A percentile compares a stretch with the other conserved stretches of the same genome.
These are phyloP conservation scores for Glycyrrhiza uralensis DNA, from an alignment of 306 rosid genomes.

Conservation along the genomic window DNA sequence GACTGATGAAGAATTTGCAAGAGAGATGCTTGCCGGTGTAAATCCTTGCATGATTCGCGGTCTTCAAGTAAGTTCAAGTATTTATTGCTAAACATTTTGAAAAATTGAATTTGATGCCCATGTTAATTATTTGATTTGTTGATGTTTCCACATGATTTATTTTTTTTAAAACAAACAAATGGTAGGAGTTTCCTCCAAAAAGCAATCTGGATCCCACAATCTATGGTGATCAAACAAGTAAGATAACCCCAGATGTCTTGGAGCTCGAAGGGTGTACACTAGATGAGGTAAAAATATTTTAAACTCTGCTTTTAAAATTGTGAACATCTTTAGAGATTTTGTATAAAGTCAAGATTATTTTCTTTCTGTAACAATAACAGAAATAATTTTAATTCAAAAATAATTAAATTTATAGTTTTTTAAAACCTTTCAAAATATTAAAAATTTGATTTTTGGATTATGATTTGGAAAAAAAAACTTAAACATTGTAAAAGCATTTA, in stretches of 20 bases:
- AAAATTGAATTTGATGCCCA: neutral
- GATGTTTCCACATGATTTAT: neutral
- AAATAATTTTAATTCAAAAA: no score
- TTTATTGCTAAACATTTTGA: neutral
- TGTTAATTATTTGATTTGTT: neutral
- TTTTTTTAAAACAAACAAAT: constrained; percentile 22
- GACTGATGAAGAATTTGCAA: constrained; percentile 84
- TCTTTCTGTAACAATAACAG: no score
- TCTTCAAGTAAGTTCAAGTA: constrained; percentile 51
- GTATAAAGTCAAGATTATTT: no score
- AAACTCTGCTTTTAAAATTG: neutral
- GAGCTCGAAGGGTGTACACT: constrained; percentile 50
- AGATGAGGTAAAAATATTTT: constrained; percentile 51
- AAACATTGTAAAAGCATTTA: no score
- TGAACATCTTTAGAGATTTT: neutral
- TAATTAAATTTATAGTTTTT: no score
- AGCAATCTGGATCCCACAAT: constrained; percentile 54
- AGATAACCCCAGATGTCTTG: constrained; percentile 44
- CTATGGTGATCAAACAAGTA: constrained; percentile 76
- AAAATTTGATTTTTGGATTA: no score
- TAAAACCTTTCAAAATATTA: no score
- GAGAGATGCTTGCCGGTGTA: constrained; percentile 91
- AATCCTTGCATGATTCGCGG: constrained; percentile 59
- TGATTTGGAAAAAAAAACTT: no score
- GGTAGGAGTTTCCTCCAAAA: constrained; percentile 71